Conservation (phyloP, 2,329 filamentous ascomycete species). For the Cladorrhinum sp. region DNA sequence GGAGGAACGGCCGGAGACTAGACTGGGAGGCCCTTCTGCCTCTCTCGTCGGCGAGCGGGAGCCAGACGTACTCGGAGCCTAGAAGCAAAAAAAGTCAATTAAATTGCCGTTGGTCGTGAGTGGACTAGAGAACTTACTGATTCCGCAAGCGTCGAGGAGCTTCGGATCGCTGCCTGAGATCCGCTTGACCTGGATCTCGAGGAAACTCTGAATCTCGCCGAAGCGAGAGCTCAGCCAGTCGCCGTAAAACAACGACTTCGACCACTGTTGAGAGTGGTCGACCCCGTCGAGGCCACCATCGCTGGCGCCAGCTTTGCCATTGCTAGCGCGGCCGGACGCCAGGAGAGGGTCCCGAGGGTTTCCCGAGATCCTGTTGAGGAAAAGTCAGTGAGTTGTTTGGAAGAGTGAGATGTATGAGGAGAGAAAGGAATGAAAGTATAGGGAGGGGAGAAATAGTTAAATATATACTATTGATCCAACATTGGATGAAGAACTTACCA, state of each 20-base stretch:
- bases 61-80: constrained; percentile 14
- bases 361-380: constrained; percentile 12
- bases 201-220: constrained; percentile 15
- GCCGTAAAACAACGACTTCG: constrained; percentile 21
- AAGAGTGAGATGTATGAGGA: not conserved
- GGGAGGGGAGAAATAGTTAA: not conserved
- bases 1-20: not conserved
- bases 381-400: constrained; percentile 3
- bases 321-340: not conserved
- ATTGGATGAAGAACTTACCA: constrained; percentile 15
- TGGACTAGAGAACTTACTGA: constrained; percentile 3
- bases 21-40: constrained; percentile 3
- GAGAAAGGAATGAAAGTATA: not conserved
- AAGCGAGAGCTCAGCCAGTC: constrained; percentile 20
- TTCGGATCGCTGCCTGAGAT: constrained; percentile 21
- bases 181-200: constrained; percentile 27
- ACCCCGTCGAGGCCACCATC: constrained; percentile 7
- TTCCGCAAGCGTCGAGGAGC: constrained; percentile 17
- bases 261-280: constrained; percentile 17
- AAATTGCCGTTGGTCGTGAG: not conserved
- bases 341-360: constrained; percentile 16
- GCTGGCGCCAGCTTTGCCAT: not conserved
- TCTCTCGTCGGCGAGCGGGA: constrained; percentile 14
- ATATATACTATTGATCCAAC: not conserved
- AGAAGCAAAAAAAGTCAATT: not conserved